Conservation (phyloP, 805 yeast species). For the Nakazawaea siamensis region DNA sequence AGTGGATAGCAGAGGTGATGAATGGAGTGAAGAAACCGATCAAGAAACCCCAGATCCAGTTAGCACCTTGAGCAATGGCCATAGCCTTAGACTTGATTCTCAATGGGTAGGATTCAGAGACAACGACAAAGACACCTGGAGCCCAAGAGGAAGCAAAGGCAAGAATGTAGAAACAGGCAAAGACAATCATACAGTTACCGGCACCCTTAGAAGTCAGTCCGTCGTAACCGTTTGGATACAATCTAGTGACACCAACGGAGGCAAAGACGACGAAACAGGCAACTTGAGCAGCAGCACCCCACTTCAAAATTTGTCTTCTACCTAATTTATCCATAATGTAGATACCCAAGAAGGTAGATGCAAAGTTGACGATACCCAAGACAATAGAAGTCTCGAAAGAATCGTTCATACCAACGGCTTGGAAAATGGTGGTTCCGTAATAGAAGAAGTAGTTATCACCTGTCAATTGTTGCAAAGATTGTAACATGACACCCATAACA, state of each 20-base stretch:
- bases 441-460: constrained; percentile 63
- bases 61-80: constrained; percentile 59
- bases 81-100: constrained; percentile 63
- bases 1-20: constrained; percentile 38
- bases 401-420: constrained; percentile 50
- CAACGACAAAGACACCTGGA: constrained; percentile 56
- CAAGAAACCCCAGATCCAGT: constrained; percentile 67
- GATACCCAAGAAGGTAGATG: constrained; percentile 44
- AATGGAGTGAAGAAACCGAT: constrained; percentile 62
- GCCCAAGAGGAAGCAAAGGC: constrained; percentile 77
- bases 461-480: constrained; percentile 53
- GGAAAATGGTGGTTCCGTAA: constrained; percentile 53
- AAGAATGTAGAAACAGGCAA: constrained; percentile 53
- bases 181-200: constrained; percentile 48
- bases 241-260: constrained; percentile 45
- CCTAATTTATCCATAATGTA: constrained; percentile 47
- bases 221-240: constrained; percentile 29
- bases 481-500: constrained; percentile 48
- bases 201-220: constrained; percentile 37
- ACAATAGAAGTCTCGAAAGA: constrained; percentile 52
- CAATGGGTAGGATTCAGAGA: constrained; percentile 54
- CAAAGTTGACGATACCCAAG: constrained; percentile 47
- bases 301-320: constrained; percentile 41
- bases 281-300: constrained; percentile 48
- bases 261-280: constrained; percentile 55